Evolutionary conservation across 148 eudicot species (phyloP).

Genomic region (Amaranthus hypochondriacus): DNA sequence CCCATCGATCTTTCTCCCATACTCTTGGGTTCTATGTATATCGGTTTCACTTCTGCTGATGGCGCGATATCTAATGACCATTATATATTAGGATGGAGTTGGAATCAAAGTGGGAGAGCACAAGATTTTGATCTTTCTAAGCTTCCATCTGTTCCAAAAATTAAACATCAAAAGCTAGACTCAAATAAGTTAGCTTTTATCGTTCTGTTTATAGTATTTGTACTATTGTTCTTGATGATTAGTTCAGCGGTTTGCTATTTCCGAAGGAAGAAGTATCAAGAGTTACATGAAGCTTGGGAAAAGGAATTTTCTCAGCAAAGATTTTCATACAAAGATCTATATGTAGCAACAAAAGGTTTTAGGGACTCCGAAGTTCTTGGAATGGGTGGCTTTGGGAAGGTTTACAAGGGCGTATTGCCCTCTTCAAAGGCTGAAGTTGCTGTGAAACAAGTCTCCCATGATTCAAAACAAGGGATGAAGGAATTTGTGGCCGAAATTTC

Average conservation of each 20-base stretch:
- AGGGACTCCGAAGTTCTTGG: slow-evolving; percentile 29
- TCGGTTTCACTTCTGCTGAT: slow-evolving; percentile 20
- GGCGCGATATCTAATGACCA: slow-evolving; percentile 9
- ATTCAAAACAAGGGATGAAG: slow-evolving; percentile 36
- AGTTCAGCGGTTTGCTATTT: slow-evolving; percentile 6
- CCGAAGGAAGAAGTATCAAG: slow-evolving; percentile 20
- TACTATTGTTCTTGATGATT: slow-evolving; percentile 3
- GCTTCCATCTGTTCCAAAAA: slow-evolving; percentile 24
- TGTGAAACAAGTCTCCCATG: slow-evolving; percentile 33
- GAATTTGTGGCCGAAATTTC: slow-evolving; percentile 29
- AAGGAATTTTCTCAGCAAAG: slow-evolving; percentile 9
- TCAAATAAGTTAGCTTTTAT: background rate
- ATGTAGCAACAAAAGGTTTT: slow-evolving; percentile 38
- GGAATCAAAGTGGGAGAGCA: slow-evolving; percentile 29
- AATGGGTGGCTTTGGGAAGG: slow-evolving; percentile 36
- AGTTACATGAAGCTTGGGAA: slow-evolving; percentile 26
- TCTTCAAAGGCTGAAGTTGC: slow-evolving; percentile 19
- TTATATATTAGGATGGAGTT: slow-evolving; percentile 27
- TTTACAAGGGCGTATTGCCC: slow-evolving; percentile 34
- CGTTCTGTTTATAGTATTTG: background rate
- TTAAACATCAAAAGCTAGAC: background rate
- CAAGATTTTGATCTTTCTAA: slow-evolving; percentile 20
- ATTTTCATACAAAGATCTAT: slow-evolving; percentile 28
- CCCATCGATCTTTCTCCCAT: slow-evolving; percentile 17
- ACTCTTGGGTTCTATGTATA: slow-evolving; percentile 20